Conservation (phyloP, 2,329 filamentous ascomycete genomes). For the Xylariaceae sp. region DNA sequence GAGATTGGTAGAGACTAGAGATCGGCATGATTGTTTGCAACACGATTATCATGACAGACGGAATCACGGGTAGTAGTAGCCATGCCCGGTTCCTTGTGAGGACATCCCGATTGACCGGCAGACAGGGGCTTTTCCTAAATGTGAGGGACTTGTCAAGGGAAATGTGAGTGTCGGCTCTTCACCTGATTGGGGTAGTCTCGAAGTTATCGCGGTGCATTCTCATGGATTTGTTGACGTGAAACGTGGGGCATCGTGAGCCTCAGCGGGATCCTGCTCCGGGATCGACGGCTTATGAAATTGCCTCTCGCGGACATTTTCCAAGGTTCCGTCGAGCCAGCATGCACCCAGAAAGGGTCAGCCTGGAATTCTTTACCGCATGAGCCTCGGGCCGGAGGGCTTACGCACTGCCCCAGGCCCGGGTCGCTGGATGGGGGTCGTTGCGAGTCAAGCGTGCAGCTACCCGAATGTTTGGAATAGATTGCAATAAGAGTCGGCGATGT, state of each 20-base stretch:
- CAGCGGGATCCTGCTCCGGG: slow-evolving; percentile 4
- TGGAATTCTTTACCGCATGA: neutral
- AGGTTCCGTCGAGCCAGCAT: neutral
- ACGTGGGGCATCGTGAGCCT: neutral
- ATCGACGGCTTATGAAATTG: slow-evolving; percentile 11
- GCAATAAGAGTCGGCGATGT: too few species aligned
- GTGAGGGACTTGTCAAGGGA: neutral
- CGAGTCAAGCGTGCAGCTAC: neutral
- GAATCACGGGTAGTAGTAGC: slow-evolving; percentile 5
- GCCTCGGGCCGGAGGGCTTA: too few species aligned
- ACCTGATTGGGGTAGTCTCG: slow-evolving; percentile 2
- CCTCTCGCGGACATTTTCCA: neutral
- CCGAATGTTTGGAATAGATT: too few species aligned
- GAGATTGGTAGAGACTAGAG: neutral
- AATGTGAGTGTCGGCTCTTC: neutral
- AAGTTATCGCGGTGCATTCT: neutral
- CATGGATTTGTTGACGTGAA: neutral
- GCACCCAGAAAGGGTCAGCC: neutral
- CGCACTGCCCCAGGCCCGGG: neutral
- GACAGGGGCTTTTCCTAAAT: slow-evolving; percentile 1
- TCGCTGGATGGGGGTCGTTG: neutral
- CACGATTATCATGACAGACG: neutral
- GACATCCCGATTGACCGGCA: neutral
- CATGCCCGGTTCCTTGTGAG: neutral
- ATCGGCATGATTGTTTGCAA: neutral